phyloP scores from a whole-genome alignment of 768 basidiomycete species.

The Amyloporia xantha region DNA sequence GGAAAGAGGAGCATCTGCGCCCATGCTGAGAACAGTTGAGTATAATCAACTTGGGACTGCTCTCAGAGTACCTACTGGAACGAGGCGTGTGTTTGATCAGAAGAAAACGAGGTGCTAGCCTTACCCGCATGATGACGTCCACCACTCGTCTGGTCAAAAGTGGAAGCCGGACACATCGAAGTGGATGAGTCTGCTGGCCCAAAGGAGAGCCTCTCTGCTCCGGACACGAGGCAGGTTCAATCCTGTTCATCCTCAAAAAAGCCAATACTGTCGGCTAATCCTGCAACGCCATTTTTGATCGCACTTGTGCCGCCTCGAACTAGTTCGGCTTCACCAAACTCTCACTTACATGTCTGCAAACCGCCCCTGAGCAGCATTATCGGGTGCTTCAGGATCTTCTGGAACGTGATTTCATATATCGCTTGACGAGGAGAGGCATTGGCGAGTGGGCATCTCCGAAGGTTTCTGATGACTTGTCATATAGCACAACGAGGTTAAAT shows the following conservation, averaged over 20 bases:
- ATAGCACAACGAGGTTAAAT: conserved; percentile 83
- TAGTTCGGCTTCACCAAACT: conserved; percentile 40
- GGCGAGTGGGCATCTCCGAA: conserved; percentile 44
- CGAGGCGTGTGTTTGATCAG: conserved; percentile 37
- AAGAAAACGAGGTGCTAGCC: conserved; percentile 23
- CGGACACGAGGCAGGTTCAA: not conserved
- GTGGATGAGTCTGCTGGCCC: conserved; percentile 11
- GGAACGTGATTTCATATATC: conserved; percentile 69
- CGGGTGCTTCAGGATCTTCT: conserved; percentile 61
- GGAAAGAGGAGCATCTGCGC: conserved; percentile 11
- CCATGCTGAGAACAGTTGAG: not conserved
- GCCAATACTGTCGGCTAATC: conserved; percentile 8
- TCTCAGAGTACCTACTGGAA: conserved; percentile 30
- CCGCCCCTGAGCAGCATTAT: conserved; percentile 87
- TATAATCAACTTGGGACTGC: not conserved
- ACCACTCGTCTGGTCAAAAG: conserved; percentile 2
- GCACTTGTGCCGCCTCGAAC: conserved; percentile 15
- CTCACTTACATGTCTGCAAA: conserved; percentile 69
- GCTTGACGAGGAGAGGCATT: conserved; percentile 54
- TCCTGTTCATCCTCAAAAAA: conserved; percentile 8
- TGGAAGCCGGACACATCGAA: conserved; percentile 1
- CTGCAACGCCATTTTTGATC: not conserved
- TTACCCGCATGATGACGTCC: conserved; percentile 11
- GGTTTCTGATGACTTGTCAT: conserved; percentile 59
- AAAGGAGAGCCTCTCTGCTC: conserved; percentile 5